Evolutionary conservation across 2,329 filamentous ascomycete species (phyloP), one percentile per base, ranked within the genome.

Genomic region (Aspergillus niger): DNA sequence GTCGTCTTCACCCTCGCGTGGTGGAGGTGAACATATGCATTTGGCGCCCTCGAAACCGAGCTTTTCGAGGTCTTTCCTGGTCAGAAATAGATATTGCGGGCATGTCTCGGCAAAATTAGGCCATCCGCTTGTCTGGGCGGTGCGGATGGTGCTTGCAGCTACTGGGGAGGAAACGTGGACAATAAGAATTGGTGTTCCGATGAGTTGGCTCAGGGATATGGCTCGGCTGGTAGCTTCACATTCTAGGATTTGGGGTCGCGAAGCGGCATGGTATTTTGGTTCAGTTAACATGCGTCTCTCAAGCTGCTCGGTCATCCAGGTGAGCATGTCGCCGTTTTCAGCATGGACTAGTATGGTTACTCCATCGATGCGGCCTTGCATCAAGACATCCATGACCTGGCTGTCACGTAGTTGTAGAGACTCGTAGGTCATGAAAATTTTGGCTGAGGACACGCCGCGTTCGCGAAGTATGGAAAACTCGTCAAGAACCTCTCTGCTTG

Each of bases 41-140:
- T 85, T 85, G 5, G 83, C 82, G 13, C 83, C 83, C 57, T 75
- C 69, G 30, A 74, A 71, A 5, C 76, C 75, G 0, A 72, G 75
- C 7, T 74, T 73, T 32, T 78, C 76, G 5, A 83, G 72, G 53
- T 80, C 74, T 7, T 78, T 74, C n/a, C 80, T 77, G 1, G 82
- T 81, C n/a, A 86, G 74, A 63, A 83, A 83, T 15, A 86, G 76
- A 63, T 86, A 86, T 58, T 86, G 84, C 3, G 84, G 84, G 67
- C 84, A 86, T 1, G 84, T 86, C 69, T 86, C 83, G 1, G 81
- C 84, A 63, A 83, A 82, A 22, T 86, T 77, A 0, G 84, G 83
- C 8, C 85, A 74, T 0, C 81, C 78, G 3, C 77, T 69, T 8
- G 79, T 80, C 66, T 86, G 83, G 0, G 84, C 83, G 24, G 76